Percentiles rank a stretch among this genome's conserved stretches.
Evolutionary conservation across 2,329 filamentous ascomycete genomes (phyloP).

Genomic region (Onygenales sp.): DNA sequence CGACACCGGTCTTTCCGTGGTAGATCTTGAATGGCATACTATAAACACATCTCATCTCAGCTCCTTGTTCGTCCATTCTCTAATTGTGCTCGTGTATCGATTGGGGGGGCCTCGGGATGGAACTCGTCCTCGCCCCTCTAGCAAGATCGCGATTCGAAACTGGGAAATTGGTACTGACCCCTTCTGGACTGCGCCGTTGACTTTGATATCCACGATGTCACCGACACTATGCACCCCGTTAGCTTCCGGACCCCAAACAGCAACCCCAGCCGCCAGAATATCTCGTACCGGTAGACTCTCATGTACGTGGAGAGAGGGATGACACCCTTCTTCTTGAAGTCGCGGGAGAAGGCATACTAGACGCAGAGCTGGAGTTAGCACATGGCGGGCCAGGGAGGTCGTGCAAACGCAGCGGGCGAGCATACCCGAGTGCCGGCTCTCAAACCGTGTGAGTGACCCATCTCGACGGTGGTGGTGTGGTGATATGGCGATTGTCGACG

Average conservation of each 20-base stretch:
- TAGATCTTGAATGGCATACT: constrained; percentile 99
- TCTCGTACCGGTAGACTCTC: constrained; percentile 72
- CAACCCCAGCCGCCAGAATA: constrained; percentile 8
- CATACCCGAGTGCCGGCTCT: constrained; percentile 75
- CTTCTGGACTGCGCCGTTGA: constrained; percentile 97
- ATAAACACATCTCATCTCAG: constrained; percentile 13
- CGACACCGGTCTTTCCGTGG: constrained; percentile 96
- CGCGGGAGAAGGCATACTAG: constrained; percentile 83
- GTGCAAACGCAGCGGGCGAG: constrained; percentile 19
- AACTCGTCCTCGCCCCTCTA: background rate
- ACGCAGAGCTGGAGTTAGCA: background rate
- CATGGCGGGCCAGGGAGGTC: too few species aligned
- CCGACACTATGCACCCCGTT: constrained; percentile 61
- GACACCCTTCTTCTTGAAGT: constrained; percentile 91
- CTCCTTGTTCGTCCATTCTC: background rate
- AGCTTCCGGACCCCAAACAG: constrained; percentile 28
- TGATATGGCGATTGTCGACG: constrained; percentile 34
- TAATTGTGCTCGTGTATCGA: background rate
- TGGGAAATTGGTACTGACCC: constrained; percentile 53
- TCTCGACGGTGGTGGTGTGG: constrained; percentile 49
- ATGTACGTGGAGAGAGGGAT: constrained; percentile 93
- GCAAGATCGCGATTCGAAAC: background rate
- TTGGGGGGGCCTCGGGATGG: background rate
- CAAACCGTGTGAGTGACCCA: constrained; percentile 83
- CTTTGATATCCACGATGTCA: constrained; percentile 98